These are phyloP conservation scores for Yamadazyma sp. DNA, from an alignment of 805 yeast species.

Conservation along the genomic window DNA sequence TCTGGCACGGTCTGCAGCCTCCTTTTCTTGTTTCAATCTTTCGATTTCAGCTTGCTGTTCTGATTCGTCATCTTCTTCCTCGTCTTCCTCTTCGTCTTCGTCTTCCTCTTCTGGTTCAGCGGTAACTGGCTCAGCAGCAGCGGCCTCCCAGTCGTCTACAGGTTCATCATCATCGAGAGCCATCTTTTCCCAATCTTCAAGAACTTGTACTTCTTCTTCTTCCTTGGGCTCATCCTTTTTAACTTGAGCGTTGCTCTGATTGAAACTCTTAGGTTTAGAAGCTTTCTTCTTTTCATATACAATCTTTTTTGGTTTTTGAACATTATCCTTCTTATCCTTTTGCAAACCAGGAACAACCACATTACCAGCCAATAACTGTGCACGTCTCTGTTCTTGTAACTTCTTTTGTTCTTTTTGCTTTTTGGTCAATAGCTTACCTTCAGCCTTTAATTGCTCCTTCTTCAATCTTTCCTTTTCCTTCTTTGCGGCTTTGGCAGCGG, in stretches of 20 bases:
- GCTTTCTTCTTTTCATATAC: conserved; percentile 75
- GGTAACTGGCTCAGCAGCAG: conserved; percentile 25
- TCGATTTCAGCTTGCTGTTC: conserved; percentile 28
- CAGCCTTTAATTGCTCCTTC: conserved; percentile 90
- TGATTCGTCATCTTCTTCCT: conserved; percentile 29
- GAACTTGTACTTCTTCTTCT: conserved; percentile 52
- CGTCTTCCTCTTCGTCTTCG: conserved; percentile 31
- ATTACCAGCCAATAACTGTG: conserved; percentile 73
- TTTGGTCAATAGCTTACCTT: conserved; percentile 90
- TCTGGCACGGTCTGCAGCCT: conserved; percentile 24
- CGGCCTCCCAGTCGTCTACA: conserved; percentile 54
- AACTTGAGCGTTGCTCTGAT: conserved; percentile 21
- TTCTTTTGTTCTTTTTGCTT: conserved; percentile 94
- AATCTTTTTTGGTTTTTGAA: conserved; percentile 59
- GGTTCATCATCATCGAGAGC: conserved; percentile 50
- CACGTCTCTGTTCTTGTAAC: conserved; percentile 83
- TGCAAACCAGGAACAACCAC: conserved; percentile 74
- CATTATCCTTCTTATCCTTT: conserved; percentile 25
- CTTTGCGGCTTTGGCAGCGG: conserved; percentile 60
- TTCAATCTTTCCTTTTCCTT: conserved; percentile 85
- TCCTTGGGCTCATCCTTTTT: conserved; percentile 20
- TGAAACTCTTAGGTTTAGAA: conserved; percentile 38
- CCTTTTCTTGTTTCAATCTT: conserved; percentile 28
- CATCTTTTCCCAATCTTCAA: conserved; percentile 88
- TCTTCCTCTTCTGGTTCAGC: conserved; percentile 29